Percentiles rank a stretch among this genome's conserved stretches.
These are phyloP conservation scores for Sugiyamaella xylanicola DNA, from an alignment of 1,139 yeast genomes.

Conservation along the genomic window DNA sequence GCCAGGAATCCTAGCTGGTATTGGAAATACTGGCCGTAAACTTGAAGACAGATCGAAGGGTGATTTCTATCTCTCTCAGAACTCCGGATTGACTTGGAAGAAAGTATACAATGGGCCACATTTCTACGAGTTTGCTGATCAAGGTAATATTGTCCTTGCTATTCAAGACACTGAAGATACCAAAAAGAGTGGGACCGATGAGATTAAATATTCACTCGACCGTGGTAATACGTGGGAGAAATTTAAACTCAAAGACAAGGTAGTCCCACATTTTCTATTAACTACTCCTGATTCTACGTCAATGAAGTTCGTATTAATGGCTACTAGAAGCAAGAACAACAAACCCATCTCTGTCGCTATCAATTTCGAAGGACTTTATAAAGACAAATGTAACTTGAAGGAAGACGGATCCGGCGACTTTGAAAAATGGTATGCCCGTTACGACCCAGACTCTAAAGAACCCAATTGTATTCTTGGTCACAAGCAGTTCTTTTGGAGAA, in stretches of 20 bases:
- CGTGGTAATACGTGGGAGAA: conserved; percentile 71
- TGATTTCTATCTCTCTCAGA: conserved; percentile 62
- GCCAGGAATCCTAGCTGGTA: conserved; percentile 67
- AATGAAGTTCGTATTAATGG: conserved; percentile 58
- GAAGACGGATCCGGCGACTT: conserved; percentile 60
- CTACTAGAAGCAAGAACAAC: conserved; percentile 42
- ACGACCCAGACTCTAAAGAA: conserved; percentile 46
- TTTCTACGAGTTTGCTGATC: conserved; percentile 70
- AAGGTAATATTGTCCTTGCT: conserved; percentile 74
- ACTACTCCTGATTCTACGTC: conserved; percentile 80
- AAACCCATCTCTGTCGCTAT: conserved; percentile 48
- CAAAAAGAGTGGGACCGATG: conserved; percentile 26
- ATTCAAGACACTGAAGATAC: conserved; percentile 45
- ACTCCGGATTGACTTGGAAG: conserved; percentile 78
- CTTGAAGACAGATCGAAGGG: conserved; percentile 36
- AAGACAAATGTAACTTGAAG: conserved; percentile 38
- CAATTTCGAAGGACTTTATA: conserved; percentile 63
- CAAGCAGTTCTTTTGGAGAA: conserved; percentile 63
- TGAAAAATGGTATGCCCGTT: conserved; percentile 69
- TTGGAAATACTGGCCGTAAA: conserved; percentile 43
- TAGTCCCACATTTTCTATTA: conserved; percentile 52
- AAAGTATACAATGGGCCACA: conserved; percentile 58
- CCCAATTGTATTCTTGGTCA: conserved; percentile 77
- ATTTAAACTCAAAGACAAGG: conserved; percentile 50
- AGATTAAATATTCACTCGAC: conserved; percentile 61